Evolutionary conservation across 352 stramenopile genomes (phyloP).

Genomic region (Pythium apleroticum): DNA sequence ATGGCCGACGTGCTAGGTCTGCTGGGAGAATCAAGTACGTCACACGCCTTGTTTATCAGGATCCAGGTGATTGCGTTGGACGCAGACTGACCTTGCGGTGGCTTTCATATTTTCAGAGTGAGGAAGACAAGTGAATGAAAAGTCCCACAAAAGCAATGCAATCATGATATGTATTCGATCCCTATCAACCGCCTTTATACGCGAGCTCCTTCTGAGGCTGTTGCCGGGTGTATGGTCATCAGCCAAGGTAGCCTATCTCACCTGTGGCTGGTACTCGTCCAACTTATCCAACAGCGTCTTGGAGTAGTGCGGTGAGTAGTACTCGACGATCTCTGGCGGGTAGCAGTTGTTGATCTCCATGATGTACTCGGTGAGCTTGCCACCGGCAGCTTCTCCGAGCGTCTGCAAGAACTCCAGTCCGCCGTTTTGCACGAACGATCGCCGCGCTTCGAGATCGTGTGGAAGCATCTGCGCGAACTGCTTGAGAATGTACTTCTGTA

Average conservation of each 20-base stretch:
- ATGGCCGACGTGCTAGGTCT: constrained; percentile 91
- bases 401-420: constrained; percentile 93
- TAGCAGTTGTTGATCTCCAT: constrained; percentile 96
- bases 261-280: constrained; percentile 92
- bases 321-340: constrained; percentile 95
- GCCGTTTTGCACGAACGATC: constrained; percentile 93
- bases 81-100: no score
- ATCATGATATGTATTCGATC: constrained; percentile 9
- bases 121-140: not conserved
- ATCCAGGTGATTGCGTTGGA: no score
- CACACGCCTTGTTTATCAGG: no score
- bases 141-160: not conserved
- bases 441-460: constrained; percentile 91
- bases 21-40: constrained; percentile 69
- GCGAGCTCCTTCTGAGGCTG: not conserved
- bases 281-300: constrained; percentile 96
- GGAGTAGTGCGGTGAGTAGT: constrained; percentile 96
- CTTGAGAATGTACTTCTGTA: constrained; percentile 96
- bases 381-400: constrained; percentile 88
- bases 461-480: constrained; percentile 95
- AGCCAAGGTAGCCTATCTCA: constrained; percentile 46
- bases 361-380: constrained; percentile 96
- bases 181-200: not conserved
- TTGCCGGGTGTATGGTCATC: not conserved
- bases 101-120: not conserved